A percentile compares a stretch with the other conserved stretches of the same genome.
phyloP scores from a whole-genome alignment of 805 yeast genomes.

The Pichia insulana region DNA sequence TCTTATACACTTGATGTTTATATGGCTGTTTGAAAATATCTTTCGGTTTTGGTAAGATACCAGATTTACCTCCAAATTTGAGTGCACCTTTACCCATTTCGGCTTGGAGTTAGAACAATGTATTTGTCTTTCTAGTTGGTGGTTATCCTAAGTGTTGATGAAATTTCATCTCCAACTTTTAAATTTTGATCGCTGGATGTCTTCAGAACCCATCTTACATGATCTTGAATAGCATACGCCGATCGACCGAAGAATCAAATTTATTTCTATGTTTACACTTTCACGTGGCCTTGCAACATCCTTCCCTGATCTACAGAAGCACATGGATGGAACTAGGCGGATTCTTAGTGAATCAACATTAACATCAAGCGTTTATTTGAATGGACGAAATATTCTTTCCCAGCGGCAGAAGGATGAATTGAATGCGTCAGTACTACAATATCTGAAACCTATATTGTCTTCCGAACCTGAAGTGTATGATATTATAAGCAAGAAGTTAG shows the following conservation, averaged over 20 bases:
- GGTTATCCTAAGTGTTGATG: neutral
- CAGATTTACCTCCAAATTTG: conserved; percentile 60
- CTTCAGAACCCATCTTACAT: no score
- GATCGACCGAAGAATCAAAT: neutral
- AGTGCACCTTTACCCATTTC: conserved; percentile 43
- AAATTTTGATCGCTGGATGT: neutral
- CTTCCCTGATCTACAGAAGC: no score
- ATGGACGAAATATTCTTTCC: conserved; percentile 17
- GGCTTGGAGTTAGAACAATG: neutral
- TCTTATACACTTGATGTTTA: conserved; percentile 41
- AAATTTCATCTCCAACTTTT: neutral
- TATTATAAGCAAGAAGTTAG: neutral
- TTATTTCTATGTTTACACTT: no score
- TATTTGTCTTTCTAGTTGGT: neutral
- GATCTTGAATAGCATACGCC: no score
- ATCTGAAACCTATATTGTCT: conserved; percentile 17
- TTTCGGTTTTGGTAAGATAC: conserved; percentile 73
- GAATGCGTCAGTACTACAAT: conserved; percentile 29
- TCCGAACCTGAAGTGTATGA: conserved; percentile 1
- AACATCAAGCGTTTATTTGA: conserved; percentile 1
- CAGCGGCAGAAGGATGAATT: conserved; percentile 29
- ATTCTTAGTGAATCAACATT: neutral
- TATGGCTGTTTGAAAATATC: conserved; percentile 64
- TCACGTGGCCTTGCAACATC: no score
- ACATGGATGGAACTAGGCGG: neutral